Conservation (phyloP, 306 rosid genomes). For the Medicago truncatula region DNA sequence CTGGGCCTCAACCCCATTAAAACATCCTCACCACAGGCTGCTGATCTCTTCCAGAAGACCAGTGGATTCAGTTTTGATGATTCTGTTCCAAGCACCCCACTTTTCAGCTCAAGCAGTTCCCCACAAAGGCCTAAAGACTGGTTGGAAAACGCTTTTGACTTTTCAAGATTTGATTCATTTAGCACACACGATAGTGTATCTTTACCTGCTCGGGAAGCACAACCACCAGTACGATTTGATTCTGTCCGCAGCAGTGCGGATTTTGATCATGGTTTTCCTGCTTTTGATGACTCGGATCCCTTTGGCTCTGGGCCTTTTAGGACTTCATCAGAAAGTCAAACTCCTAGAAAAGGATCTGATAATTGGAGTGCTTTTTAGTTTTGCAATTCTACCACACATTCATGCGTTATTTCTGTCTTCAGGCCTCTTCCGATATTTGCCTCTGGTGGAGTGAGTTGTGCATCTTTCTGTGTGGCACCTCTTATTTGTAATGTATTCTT, state of each 20-base stretch:
- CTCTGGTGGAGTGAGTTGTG: constrained; percentile 53
- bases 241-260: constrained; percentile 74
- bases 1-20: constrained; percentile 83
- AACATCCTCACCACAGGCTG: constrained; percentile 66
- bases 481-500: constrained; percentile 62
- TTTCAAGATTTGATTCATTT: constrained; percentile 88
- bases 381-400: constrained; percentile 30
- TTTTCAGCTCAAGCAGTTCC: constrained; percentile 70
- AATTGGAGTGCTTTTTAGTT: constrained; percentile 89
- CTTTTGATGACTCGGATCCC: constrained; percentile 89
- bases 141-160: constrained; percentile 74
- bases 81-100: constrained; percentile 96
- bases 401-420: constrained; percentile 35
- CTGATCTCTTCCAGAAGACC: constrained; percentile 63
- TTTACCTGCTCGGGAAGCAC: constrained; percentile 65
- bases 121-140: constrained; percentile 68
- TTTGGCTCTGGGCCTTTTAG: constrained; percentile 84
- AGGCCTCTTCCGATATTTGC: constrained; percentile 50
- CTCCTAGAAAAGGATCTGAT: constrained; percentile 71
- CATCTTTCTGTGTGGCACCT: constrained; percentile 45
- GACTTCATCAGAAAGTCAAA: constrained; percentile 71
- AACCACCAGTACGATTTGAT: constrained; percentile 66
- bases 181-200: constrained; percentile 63
- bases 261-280: constrained; percentile 72
- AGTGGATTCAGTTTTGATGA: constrained; percentile 79